Evolutionary conservation across 495 filamentous ascomycete genomes (phyloP).

Genomic region (Hapsidospora chrysogenum): DNA sequence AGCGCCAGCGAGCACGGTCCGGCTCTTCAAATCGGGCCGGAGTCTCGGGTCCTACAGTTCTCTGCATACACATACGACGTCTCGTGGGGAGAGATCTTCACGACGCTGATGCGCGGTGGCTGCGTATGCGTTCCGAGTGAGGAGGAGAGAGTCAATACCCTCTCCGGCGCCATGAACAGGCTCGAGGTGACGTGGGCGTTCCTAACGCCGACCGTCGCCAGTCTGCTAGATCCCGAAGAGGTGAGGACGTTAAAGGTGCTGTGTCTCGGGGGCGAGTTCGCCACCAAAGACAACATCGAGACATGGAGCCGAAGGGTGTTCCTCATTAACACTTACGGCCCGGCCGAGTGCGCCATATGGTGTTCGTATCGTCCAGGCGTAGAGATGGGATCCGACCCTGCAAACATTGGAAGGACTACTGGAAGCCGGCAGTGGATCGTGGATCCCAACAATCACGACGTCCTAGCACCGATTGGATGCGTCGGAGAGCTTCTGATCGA

Average conservation of each 20-base stretch:
- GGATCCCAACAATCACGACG: constrained; percentile 13
- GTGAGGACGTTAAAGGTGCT: constrained; percentile 10
- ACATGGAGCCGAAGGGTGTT: constrained; percentile 4
- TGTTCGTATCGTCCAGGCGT: neutral
- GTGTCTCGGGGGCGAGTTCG: neutral
- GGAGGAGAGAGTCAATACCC: constrained; percentile 17
- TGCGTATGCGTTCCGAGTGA: constrained; percentile 33
- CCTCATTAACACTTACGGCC: constrained; percentile 30
- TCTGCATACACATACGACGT: constrained; percentile 55
- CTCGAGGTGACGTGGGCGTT: constrained; percentile 34
- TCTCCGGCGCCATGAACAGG: constrained; percentile 21
- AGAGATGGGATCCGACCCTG: neutral
- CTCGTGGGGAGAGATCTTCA: constrained; percentile 48
- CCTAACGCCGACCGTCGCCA: constrained; percentile 27
- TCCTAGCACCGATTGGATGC: constrained; percentile 21
- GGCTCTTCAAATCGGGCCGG: constrained; percentile 20
- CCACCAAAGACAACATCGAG: neutral
- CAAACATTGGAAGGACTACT: constrained; percentile 5
- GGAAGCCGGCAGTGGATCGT: constrained; percentile 24
- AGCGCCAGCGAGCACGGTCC: constrained; percentile 14
- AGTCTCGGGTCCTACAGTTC: constrained; percentile 44
- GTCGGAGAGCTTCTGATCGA: constrained; percentile 29
- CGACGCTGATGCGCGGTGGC: constrained; percentile 40
- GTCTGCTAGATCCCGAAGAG: constrained; percentile 19
- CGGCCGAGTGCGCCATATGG: constrained; percentile 13